These are phyloP conservation scores for Decorospora gaudefroyi DNA, from an alignment of 2,329 filamentous ascomycete species.

Conservation along the genomic window DNA sequence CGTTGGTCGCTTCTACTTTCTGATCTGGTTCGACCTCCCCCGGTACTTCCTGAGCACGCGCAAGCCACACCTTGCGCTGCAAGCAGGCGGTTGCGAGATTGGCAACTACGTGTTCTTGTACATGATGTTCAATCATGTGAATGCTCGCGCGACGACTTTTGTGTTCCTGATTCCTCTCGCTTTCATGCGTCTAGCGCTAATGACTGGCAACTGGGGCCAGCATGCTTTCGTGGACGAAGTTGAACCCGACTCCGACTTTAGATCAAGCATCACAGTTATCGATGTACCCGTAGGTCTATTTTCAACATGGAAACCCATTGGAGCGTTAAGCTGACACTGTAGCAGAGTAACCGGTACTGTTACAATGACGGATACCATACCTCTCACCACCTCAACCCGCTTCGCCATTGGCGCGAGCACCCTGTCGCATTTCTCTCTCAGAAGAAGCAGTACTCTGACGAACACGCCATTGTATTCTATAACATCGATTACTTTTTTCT, in stretches of 20 bases:
- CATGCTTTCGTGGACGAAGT: slow-evolving; percentile 78
- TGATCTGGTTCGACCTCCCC: slow-evolving; percentile 76
- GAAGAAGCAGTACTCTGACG: slow-evolving; percentile 67
- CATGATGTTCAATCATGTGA: slow-evolving; percentile 53
- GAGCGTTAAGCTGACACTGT: slow-evolving; percentile 3
- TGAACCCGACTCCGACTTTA: slow-evolving; percentile 76
- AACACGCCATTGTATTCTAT: slow-evolving; percentile 75
- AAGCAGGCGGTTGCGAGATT: slow-evolving; percentile 66
- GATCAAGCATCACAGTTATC: slow-evolving; percentile 77
- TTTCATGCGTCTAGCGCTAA: slow-evolving; percentile 70
- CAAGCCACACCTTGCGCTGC: slow-evolving; percentile 60
- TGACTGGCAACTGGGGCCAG: slow-evolving; percentile 85
- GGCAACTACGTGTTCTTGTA: slow-evolving; percentile 55
- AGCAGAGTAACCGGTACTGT: slow-evolving; percentile 76
- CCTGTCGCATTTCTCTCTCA: slow-evolving; percentile 72
- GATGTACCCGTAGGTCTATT: slow-evolving; percentile 70
- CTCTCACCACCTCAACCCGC: slow-evolving; percentile 77
- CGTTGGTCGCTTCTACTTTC: slow-evolving; percentile 71
- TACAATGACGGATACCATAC: slow-evolving; percentile 85
- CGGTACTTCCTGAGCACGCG: slow-evolving; percentile 70
- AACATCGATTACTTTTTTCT: slow-evolving; percentile 82
- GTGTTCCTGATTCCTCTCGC: slow-evolving; percentile 69
- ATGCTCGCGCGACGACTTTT: slow-evolving; percentile 64
- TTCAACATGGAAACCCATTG: fast-evolving
- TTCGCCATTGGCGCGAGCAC: slow-evolving; percentile 80